Percentiles rank a stretch among this genome's conserved stretches.
phyloP scores from a whole-genome alignment of 169 alveolate species.

The Eimeria acervulina region DNA sequence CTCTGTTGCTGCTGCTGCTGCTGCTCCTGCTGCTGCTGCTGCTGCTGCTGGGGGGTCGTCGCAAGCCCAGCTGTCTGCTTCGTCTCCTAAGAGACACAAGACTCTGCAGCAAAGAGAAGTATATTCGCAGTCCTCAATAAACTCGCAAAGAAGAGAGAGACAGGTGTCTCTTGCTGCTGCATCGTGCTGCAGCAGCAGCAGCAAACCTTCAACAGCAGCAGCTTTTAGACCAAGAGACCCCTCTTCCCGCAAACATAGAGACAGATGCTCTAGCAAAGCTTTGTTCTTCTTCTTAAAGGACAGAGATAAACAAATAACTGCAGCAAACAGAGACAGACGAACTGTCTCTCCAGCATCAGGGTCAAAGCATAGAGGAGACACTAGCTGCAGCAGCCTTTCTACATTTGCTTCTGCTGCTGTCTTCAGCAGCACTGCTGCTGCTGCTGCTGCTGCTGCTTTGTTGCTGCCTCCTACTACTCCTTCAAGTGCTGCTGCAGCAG shows the following conservation, averaged over 20 bases:
- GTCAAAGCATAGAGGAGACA: slow-evolving; percentile 90
- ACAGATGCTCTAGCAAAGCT: slow-evolving; percentile 93
- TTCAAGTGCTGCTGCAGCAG: background rate
- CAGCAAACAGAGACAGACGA: slow-evolving; percentile 95
- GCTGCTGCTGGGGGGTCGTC: background rate
- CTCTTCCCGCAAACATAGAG: slow-evolving; percentile 96
- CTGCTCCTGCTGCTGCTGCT: slow-evolving; percentile 88
- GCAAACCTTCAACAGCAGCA: slow-evolving; percentile 90
- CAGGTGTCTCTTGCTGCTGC: slow-evolving; percentile 90
- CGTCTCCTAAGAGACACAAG: slow-evolving; percentile 85
- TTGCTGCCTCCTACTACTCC: slow-evolving; percentile 31
- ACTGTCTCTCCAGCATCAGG: slow-evolving; percentile 91
- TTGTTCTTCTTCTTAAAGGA: slow-evolving; percentile 95
- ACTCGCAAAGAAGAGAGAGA: slow-evolving; percentile 96
- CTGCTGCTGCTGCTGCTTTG: slow-evolving; percentile 94
- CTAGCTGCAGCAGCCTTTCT: slow-evolving; percentile 95
- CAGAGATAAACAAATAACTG: slow-evolving; percentile 95
- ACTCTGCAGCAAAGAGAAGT: slow-evolving; percentile 92
- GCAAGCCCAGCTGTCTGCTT: slow-evolving; percentile 18
- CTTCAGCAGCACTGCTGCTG: slow-evolving; percentile 97
- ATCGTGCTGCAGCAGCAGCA: slow-evolving; percentile 9
- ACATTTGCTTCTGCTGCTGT: slow-evolving; percentile 97
- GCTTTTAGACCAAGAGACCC: slow-evolving; percentile 93
- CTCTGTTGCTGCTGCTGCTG: slow-evolving; percentile 87
- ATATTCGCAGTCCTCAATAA: slow-evolving; percentile 98